phyloP scores from a whole-genome alignment of 2,329 filamentous ascomycete species.

The Cladophialophora yegresii region DNA sequence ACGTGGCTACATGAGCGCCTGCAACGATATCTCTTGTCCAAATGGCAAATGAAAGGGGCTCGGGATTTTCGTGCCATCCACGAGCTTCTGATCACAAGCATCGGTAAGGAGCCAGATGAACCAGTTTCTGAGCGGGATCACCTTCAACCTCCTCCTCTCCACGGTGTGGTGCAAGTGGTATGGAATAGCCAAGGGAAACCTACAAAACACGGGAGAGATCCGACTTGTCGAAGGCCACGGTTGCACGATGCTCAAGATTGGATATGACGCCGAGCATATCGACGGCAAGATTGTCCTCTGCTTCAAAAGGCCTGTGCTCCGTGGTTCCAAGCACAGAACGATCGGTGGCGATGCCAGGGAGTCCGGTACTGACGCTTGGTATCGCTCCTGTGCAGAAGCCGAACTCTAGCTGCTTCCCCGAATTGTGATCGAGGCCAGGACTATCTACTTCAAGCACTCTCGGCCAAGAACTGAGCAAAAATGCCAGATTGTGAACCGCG shows the following conservation, averaged over 20 bases:
- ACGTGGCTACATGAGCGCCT: no score
- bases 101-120: constrained; percentile 76
- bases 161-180: constrained; percentile 14
- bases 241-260: constrained; percentile 80
- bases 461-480: no score
- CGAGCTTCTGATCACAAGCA: constrained; percentile 72
- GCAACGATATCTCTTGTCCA: constrained; percentile 55
- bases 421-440: no score
- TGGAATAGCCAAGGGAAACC: constrained; percentile 65
- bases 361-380: constrained; percentile 67
- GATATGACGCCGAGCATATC: constrained; percentile 71
- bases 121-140: constrained; percentile 64
- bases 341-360: constrained; percentile 57
- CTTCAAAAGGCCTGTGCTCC: constrained; percentile 68
- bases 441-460: no score
- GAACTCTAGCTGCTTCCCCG: neutral
- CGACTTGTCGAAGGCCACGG: constrained; percentile 77
- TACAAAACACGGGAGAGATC: constrained; percentile 69
- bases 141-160: constrained; percentile 74
- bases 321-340: constrained; percentile 63
- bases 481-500: neutral
- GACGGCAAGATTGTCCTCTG: constrained; percentile 64
- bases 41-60: constrained; percentile 60
- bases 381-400: constrained; percentile 65
- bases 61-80: constrained; percentile 82